Evolutionary conservation across 2,329 filamentous ascomycete genomes (phyloP), one percentile per base, ranked within the genome.

Genomic region (Aspergillus brasiliensis): DNA sequence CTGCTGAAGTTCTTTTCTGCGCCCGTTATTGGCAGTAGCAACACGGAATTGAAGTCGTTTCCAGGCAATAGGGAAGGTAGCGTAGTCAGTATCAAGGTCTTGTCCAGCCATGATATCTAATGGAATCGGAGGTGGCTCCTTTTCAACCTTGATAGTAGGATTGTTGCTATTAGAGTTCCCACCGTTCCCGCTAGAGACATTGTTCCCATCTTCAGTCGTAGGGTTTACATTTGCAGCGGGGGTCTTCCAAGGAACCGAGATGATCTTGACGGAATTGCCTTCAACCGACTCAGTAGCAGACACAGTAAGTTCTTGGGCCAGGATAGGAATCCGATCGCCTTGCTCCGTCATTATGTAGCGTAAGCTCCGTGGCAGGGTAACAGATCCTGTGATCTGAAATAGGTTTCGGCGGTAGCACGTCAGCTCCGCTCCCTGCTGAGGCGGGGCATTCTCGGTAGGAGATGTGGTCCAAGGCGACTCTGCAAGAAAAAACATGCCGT

Each of bases 211-310:
- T 31, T 73, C 71, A 25, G 73, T 69, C 10, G 81, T 81, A 1
- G 80, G 80, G 62, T 89, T 86, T 62, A 78, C 83, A 60, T 88
- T 82, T 64, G 91, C 91, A 27, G 90, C 91, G 1, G 92, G 93
- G 2, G 93, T 97, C 81, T 98, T 98, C 94, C 94, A 98, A 1
- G 94, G 94, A 61, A 98, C 96, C 7, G 95, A 95, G 64, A 98
- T 97, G 63, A 98, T 88, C 69, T 96, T 94, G 46, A 97, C 92
- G 0, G 91, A 81, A 68, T 97, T 94, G 34, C 92, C 91, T 74
- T 98, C 94, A 15, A 97, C 92, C 1, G 94, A 97, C 75, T 98
- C 94, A 51, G 92, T 96, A 8, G 94, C 94, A 5, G 92, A 96
- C 49, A 98, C 91, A 56, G 89, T 88, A 56, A 97, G 86, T 74